Evolutionary conservation across 169 alveolate genomes (phyloP), one percentile per base, ranked within the genome.

Genomic region (Plasmodium chabaudi): DNA sequence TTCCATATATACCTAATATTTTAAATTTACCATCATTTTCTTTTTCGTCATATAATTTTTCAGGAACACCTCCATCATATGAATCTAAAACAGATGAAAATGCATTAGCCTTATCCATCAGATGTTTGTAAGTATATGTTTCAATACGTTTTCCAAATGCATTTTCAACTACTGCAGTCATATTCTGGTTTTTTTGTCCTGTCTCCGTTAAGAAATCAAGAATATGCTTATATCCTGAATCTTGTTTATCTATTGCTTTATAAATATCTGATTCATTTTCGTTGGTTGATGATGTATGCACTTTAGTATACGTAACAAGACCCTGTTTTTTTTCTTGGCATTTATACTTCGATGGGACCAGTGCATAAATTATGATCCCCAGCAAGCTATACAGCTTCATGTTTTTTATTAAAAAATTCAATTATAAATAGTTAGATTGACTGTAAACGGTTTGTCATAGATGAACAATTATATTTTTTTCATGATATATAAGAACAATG

Each of bases 1-100:
- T n/a, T 39, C 84, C 90, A 67, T 68, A 82, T 9, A 82, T 39
- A n/a, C 90, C 90, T 59, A 82, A 44, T 6, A 82, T 0, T 53
- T 57, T 65, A 34, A 82, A 82, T 3, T 7, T 13, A 21, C 90
- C 90, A 3, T 65, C 19, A 60, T 82, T 82, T n/a, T 63, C 69
- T n/a, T 64, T 63, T 42, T 82, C 90, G 27, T 64, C 63, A 57
- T 53, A 82, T 17, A 6, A 12, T 15, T 68, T 82, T 44, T 9
- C 55, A 21, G 68, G 84, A 39, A 82, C 47, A 9, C 90, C 90
- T 39, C 84, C 90, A n/a, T 82, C 90, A 17, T 27, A 13, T 2
- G 5, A 53, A 27, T 67, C 39, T 15, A 82, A 39, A 39, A 53
- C 10, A 39, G 21, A 4, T 55, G 72, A 42, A 56, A 82, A 57